Evolutionary conservation across 83 land plant genomes (phyloP).

Genomic region (Diphasiastrum complanatum): DNA sequence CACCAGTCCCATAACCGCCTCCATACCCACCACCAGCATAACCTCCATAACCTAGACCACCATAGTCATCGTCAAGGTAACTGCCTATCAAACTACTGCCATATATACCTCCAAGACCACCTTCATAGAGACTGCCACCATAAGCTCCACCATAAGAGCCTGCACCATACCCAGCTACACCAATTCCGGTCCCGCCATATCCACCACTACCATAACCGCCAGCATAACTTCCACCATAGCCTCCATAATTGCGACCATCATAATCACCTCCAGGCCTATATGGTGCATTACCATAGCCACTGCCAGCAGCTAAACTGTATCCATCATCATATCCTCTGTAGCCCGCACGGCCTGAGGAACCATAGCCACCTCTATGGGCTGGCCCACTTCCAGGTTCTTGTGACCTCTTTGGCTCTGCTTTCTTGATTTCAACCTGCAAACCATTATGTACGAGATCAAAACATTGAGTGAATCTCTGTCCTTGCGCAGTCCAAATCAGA

Average conservation of each 20-base stretch:
- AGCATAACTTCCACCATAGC: constrained; percentile 31
- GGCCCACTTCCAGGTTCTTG: constrained; percentile 60
- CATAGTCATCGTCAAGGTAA: constrained; percentile 26
- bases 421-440: constrained; percentile 97
- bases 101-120: constrained; percentile 23
- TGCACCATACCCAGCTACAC: constrained; percentile 16
- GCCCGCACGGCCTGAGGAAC: constrained; percentile 33
- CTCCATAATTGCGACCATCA: constrained; percentile 38
- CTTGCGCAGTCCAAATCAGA: not conserved
- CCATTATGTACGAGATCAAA: not conserved
- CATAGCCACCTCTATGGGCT: constrained; percentile 48
- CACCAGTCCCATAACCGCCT: constrained; percentile 26
- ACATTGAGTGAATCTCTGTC: not conserved
- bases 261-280: constrained; percentile 46
- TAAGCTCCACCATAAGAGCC: constrained; percentile 28
- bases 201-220: constrained; percentile 38
- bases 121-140: constrained; percentile 23
- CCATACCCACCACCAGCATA: constrained; percentile 26
- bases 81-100: constrained; percentile 31
- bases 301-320: constrained; percentile 40
- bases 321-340: constrained; percentile 43
- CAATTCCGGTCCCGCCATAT: constrained; percentile 27
- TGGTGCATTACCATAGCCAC: constrained; percentile 44
- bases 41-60: constrained; percentile 28
- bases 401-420: constrained; percentile 92